A percentile compares a stretch with the other conserved stretches of the same genome.
Conservation (phyloP, 78 protist species). For the Speleostelium caveatum region DNA sequence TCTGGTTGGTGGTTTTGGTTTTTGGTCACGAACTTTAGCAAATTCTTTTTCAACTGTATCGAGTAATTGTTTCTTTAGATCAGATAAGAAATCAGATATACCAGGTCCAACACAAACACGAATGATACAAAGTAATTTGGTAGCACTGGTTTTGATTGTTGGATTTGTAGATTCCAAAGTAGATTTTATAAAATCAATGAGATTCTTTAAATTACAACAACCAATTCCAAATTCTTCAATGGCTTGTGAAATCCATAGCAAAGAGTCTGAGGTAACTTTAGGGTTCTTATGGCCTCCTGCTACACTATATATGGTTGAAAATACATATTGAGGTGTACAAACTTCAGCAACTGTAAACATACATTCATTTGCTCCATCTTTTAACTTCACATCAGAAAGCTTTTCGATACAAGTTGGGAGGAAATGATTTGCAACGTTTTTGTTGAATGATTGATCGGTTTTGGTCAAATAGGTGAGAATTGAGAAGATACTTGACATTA, state of each 20-base stretch:
- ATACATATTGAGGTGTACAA: slow-evolving; percentile 37
- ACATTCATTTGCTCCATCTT: not conserved
- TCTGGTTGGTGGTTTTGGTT: slow-evolving; percentile 10
- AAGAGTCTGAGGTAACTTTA: slow-evolving; percentile 4
- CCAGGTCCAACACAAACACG: slow-evolving; percentile 19
- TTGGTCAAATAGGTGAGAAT: slow-evolving; percentile 1
- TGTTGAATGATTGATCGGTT: slow-evolving; percentile 5
- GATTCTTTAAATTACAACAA: slow-evolving; percentile 9
- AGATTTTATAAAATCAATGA: slow-evolving; percentile 37
- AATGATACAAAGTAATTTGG: slow-evolving; percentile 32
- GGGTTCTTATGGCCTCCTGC: slow-evolving; percentile 41
- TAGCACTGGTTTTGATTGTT: slow-evolving; percentile 31
- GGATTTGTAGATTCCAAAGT: slow-evolving; percentile 38
- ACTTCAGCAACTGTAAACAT: not conserved
- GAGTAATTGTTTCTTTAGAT: slow-evolving; percentile 20
- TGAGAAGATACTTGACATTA: not conserved
- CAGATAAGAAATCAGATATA: slow-evolving; percentile 27
- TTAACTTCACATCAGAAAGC: slow-evolving; percentile 39
- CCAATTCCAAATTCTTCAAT: slow-evolving; percentile 67
- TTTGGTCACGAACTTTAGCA: slow-evolving; percentile 36
- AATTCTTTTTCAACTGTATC: slow-evolving; percentile 51
- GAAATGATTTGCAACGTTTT: not conserved
- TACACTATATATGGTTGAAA: not conserved
- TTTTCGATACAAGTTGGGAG: slow-evolving; percentile 15
- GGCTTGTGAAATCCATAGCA: slow-evolving; percentile 56